Evolutionary conservation across 2,329 filamentous ascomycete species (phyloP).

Genomic region (Teratosphaeriaceae sp.): DNA sequence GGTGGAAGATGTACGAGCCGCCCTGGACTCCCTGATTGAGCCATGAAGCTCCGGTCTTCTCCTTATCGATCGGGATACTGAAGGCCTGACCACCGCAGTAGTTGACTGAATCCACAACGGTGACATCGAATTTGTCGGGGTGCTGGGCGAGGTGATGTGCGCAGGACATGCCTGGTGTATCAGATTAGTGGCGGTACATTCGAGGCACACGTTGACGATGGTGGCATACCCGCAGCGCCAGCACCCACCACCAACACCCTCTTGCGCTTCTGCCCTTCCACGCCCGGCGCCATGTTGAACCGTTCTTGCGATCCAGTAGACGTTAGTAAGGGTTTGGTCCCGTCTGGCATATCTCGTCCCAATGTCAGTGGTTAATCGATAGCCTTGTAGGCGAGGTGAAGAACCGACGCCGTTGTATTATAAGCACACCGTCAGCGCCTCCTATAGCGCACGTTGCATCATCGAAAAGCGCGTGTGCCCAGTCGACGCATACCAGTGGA

Average conservation of each 20-base stretch:
- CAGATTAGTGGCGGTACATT: too few species aligned
- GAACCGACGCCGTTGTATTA: too few species aligned
- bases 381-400: too few species aligned
- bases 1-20: slow-evolving; percentile 59
- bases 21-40: slow-evolving; percentile 59
- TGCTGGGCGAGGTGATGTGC: slow-evolving; percentile 61
- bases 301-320: slow-evolving; percentile 27
- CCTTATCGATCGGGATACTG: slow-evolving; percentile 50
- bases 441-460: background rate
- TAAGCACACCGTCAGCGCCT: background rate
- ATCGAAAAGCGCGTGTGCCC: too few species aligned
- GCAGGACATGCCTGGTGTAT: slow-evolving; percentile 55
- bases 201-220: too few species aligned
- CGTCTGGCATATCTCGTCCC: slow-evolving; percentile 16
- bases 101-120: slow-evolving; percentile 52
- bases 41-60: slow-evolving; percentile 52
- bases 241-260: slow-evolving; percentile 55
- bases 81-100: slow-evolving; percentile 57
- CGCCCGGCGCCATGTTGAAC: slow-evolving; percentile 30
- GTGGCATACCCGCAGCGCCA: slow-evolving; percentile 51
- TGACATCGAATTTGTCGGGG: slow-evolving; percentile 58
- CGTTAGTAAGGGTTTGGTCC: slow-evolving; percentile 19
- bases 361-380: background rate
- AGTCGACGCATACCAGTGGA: background rate
- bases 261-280: slow-evolving; percentile 36